A percentile compares a stretch with the other conserved stretches of the same genome.
Conservation (phyloP, 2,329 filamentous ascomycete species). For the Kalmusia sp. region DNA sequence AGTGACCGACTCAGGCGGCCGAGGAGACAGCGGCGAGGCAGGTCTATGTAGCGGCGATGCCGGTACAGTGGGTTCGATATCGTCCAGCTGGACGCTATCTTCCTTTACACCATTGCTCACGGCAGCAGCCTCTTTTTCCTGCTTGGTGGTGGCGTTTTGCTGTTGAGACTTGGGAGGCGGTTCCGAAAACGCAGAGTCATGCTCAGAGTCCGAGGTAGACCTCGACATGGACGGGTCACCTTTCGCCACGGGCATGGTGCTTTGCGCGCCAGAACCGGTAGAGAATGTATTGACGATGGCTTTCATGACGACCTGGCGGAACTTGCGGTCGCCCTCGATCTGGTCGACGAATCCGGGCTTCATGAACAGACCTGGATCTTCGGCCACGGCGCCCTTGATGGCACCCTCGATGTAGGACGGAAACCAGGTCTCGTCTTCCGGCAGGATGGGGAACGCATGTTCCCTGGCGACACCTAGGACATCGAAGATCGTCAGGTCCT, state of each 20-base stretch:
- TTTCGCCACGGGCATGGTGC: too few species aligned
- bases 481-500: conserved; percentile 30
- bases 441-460: conserved; percentile 27
- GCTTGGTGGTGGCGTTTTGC: neutral
- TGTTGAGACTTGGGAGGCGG: neutral
- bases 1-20: conserved; percentile 11
- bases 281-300: conserved; percentile 33
- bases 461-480: conserved; percentile 29
- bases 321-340: conserved; percentile 32
- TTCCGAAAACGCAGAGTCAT: too few species aligned
- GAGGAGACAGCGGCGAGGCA: neutral
- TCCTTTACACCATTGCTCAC: neutral
- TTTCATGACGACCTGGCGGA: conserved; percentile 36
- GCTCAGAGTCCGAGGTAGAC: too few species aligned
- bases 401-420: conserved; percentile 28
- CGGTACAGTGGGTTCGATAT: conserved; percentile 10
- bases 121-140: neutral
- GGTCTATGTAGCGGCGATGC: neutral
- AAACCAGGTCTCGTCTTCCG: conserved; percentile 35
- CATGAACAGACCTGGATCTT: conserved; percentile 31
- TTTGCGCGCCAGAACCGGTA: neutral
- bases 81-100: conserved; percentile 5
- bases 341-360: conserved; percentile 31
- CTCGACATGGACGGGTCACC: neutral
- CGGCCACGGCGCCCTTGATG: conserved; percentile 24